Evolutionary conservation across 495 filamentous ascomycete species (phyloP), one percentile per base, ranked within the genome.

Genomic region (Hypoxylon trugodes): DNA sequence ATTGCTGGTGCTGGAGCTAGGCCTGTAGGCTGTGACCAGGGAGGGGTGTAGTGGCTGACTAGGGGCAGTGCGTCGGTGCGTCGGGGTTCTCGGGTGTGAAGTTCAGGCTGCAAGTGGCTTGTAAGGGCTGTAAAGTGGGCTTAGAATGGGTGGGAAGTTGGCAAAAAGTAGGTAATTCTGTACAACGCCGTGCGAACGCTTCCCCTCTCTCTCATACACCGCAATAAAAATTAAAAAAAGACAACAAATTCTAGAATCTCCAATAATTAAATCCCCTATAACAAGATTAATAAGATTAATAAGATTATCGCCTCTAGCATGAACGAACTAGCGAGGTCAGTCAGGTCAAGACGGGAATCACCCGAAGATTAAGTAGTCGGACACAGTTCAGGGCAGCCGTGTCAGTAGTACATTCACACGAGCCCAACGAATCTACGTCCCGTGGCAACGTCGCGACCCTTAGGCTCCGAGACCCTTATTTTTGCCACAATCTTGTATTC

Each of bases 401-500:
- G 46, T 58, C 53, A 65, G 24, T 48, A 43, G 43, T 26, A 49
- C 64, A 48, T 36, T 60, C 60, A 66, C 64, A 66, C 63, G 63
- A 67, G 64, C 64, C 58, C 47, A 67, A 67, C 46, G n/a, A n/a
- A n/a, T n/a, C 24, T 40, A 48, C 47, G 61, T 60, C 58, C 58
- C 30, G 64, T 67, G 64, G 57, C 64, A 22, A 61, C 46, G 54
- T 47, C 52, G 30, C 59, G 46, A 67, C 40, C 24, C 57, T 61
- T 60, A 33, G 56, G 63, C 50, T 66, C 46, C 64, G 38, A 61
- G 40, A 60, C 56, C 37, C n/a, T n/a, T n/a, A 28, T 8, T 3
- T 58, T 64, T 43, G 64, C 64, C 64, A 67, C 64, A 67, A 61
- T 61, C 56, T 60, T 55, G 43, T 57, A 60, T 43, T 46, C 49